Percentiles rank a stretch among this genome's conserved stretches.
Conservation (phyloP, 2,329 filamentous ascomycete species). For the Coccinonectria pachysandricola region DNA sequence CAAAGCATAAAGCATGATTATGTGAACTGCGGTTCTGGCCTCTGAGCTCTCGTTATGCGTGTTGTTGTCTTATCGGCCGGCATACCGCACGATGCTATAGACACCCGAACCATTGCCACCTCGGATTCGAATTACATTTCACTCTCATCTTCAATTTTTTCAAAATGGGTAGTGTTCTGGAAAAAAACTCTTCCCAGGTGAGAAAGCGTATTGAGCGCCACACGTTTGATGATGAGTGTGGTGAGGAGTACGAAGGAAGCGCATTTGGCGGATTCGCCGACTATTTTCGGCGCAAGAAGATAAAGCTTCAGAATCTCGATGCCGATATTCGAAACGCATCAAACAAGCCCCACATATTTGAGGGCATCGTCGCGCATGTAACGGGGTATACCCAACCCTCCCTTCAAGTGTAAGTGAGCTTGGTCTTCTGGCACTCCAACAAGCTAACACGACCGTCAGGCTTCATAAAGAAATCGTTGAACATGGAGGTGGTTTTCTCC, state of each 20-base stretch:
- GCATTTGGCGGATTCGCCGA: constrained; percentile 82
- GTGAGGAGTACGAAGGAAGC: constrained; percentile 84
- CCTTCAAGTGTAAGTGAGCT: constrained; percentile 53
- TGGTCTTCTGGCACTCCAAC: not conserved
- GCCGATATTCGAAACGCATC: constrained; percentile 60
- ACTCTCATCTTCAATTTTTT: not conserved
- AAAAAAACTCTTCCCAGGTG: constrained; percentile 52
- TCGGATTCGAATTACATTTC: constrained; percentile 3
- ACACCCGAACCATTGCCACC: too few relatives aligned
- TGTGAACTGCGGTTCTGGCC: too few relatives aligned
- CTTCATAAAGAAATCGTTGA: constrained; percentile 80
- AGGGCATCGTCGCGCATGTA: constrained; percentile 80
- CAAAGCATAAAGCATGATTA: too few relatives aligned
- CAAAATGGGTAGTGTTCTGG: constrained; percentile 49
- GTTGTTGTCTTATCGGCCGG: too few relatives aligned
- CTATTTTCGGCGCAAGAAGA: constrained; percentile 91
- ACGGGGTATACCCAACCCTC: constrained; percentile 95
- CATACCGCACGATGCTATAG: too few relatives aligned
- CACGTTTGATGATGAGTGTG: constrained; percentile 67
- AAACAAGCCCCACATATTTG: constrained; percentile 77
- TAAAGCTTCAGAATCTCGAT: constrained; percentile 94
- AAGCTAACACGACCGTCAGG: constrained; percentile 20
- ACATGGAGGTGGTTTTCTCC: constrained; percentile 88
- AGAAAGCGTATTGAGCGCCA: constrained; percentile 55
- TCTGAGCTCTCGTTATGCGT: too few relatives aligned